Evolutionary conservation across 495 filamentous ascomycete genomes (phyloP).

Genomic region (Xylaria nigripes): DNA sequence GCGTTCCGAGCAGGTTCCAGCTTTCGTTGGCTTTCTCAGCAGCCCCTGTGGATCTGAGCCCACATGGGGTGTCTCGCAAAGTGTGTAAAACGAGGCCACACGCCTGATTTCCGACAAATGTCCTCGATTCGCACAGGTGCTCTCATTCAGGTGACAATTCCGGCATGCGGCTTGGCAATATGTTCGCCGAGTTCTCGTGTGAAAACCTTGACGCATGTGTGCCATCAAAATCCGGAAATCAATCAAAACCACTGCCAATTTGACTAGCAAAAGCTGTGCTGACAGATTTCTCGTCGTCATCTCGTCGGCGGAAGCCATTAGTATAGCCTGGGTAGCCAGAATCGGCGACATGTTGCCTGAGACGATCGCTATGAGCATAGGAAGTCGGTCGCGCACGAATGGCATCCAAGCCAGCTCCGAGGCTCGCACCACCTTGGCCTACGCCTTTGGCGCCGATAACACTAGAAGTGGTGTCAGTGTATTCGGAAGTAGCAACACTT

Average conservation of each 20-base stretch:
- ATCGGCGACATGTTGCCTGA: constrained; percentile 89
- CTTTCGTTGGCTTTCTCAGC: neutral
- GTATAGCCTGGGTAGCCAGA: constrained; percentile 46
- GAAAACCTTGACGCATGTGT: constrained; percentile 5
- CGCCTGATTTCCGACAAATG: constrained; percentile 4
- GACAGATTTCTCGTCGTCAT: constrained; percentile 92
- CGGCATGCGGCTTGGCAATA: neutral
- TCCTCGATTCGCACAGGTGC: constrained; percentile 2
- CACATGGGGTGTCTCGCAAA: neutral
- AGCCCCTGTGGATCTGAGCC: neutral
- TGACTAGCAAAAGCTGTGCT: constrained; percentile 96
- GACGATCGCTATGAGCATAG: constrained; percentile 47
- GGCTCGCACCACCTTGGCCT: constrained; percentile 63
- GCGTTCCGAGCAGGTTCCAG: neutral
- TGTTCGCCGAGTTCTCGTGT: neutral
- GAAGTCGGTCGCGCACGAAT: constrained; percentile 37
- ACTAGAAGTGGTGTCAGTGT: constrained; percentile 67
- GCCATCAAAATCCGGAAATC: constrained; percentile 35
- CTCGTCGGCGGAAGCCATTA: constrained; percentile 74
- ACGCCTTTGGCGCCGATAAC: constrained; percentile 69
- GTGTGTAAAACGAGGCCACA: constrained; percentile 7
- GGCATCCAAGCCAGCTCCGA: constrained; percentile 69
- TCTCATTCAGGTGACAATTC: constrained; percentile 2
- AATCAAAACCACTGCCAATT: constrained; percentile 84
- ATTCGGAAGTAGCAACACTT: constrained; percentile 80